Conservation (phyloP, 345 rosid species). For the Bruguiera sexangula region DNA sequence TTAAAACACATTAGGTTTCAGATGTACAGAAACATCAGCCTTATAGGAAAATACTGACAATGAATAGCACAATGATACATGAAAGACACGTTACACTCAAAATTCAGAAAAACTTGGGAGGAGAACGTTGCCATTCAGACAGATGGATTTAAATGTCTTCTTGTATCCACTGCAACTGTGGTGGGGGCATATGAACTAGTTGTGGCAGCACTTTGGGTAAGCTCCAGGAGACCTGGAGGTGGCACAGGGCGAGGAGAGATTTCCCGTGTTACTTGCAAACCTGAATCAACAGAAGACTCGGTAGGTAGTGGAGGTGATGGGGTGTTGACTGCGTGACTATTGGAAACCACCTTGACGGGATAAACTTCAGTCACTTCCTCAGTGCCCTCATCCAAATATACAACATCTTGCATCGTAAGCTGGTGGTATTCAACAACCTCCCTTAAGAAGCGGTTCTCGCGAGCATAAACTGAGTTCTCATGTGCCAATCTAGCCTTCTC, state of each 20-base stretch:
- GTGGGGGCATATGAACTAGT: conserved; percentile 6
- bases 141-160: neutral
- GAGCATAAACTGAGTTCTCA: conserved; percentile 34
- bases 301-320: conserved; percentile 16
- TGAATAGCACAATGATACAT: too few relatives aligned
- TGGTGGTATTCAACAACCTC: conserved; percentile 38
- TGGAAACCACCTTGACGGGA: conserved; percentile 47
- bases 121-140: conserved; percentile 4
- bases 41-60: too few relatives aligned
- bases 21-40: too few relatives aligned
- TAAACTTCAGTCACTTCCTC: conserved; percentile 41
- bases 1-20: too few relatives aligned
- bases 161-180: conserved; percentile 6
- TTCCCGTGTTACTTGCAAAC: conserved; percentile 19
- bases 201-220: conserved; percentile 11
- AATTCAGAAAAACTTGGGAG: too few relatives aligned
- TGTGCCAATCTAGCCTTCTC: conserved; percentile 36
- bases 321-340: conserved; percentile 15
- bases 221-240: conserved; percentile 28
- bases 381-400: conserved; percentile 34
- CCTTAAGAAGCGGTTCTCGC: conserved; percentile 34
- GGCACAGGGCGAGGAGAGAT: conserved; percentile 34
- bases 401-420: conserved; percentile 38
- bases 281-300: conserved; percentile 18
- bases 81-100: too few relatives aligned